Evolutionary conservation across 495 filamentous ascomycete genomes (phyloP).

Genomic region (Tirmania nivea): DNA sequence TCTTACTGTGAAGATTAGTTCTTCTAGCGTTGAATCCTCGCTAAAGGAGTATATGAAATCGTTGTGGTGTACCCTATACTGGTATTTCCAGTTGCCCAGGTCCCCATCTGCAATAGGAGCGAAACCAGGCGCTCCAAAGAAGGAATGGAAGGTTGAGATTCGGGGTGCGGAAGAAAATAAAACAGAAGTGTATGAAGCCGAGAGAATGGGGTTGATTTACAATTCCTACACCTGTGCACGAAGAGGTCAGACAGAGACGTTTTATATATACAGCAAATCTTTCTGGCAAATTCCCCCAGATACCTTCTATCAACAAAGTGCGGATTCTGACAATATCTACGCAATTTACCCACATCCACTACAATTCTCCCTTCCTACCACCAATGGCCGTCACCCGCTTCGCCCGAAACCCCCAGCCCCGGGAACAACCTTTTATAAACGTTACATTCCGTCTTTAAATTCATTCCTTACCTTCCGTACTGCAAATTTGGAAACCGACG

Average conservation of each 20-base stretch:
- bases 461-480: slow-evolving; percentile 81
- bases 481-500: slow-evolving; percentile 30
- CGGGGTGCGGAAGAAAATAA: slow-evolving; percentile 18
- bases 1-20: not conserved
- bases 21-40: not conserved
- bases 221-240: not conserved
- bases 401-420: slow-evolving; percentile 74
- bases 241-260: not conserved
- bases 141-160: slow-evolving; percentile 75
- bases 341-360: not conserved
- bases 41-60: slow-evolving; percentile 43
- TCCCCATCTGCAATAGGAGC: slow-evolving; percentile 21
- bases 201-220: not conserved
- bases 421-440: slow-evolving; percentile 72
- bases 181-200: not conserved
- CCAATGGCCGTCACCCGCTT: slow-evolving; percentile 55
- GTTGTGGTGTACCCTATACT: slow-evolving; percentile 83
- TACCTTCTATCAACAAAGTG: slow-evolving; percentile 37
- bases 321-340: not conserved
- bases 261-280: slow-evolving; percentile 24
- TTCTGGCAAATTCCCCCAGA: slow-evolving; percentile 89
- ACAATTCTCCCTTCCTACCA: not conserved
- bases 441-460: slow-evolving; percentile 57
- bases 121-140: slow-evolving; percentile 42
- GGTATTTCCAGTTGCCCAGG: slow-evolving; percentile 79